Evolutionary conservation across 352 stramenopile species (phyloP), one percentile per base, ranked within the genome.

Genomic region (Lagenidium giganteum): DNA sequence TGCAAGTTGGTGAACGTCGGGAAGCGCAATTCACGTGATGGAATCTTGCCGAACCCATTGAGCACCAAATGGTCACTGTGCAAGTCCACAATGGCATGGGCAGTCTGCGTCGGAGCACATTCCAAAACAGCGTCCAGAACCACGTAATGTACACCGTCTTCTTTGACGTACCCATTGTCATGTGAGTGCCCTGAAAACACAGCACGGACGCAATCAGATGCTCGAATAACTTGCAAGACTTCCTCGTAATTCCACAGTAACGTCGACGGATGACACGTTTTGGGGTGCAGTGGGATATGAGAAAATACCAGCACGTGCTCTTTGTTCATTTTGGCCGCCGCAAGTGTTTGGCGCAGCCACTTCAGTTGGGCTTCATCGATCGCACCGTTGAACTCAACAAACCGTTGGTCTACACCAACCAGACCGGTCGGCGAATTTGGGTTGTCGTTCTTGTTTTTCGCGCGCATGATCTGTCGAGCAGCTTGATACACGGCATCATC

Each of bases 181-280:
- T 89, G 77, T 21, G 68, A 57, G 50, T 89, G 77, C 17, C 77
- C 77, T 7, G 64, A 76, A 45, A 84, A 79, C 33, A 84, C 70
- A 30, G 57, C 67, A 24, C 68, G 63, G 18, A 89, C 71, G 36
- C 64, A 75, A 3, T 47, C 30, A 35, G 61, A 59, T 8, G 43
- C 45, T 17, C 48, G 49, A 16, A 87, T 60, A 11, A 79, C 32
- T 22, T 53, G 54, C 16, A 87, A 37, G 16, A 87, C 40, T 50
- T 77, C 64, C 18, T 71, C 47, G 55, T 82, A 87, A 45, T 89
- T 86, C 77, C 77, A 89, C 9, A 86, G 56, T 35, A 87, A n/a
- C n/a, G n/a, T 16, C 24, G 34, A 56, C 25, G 35, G 45, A 22
- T 23, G 37, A 25, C 28, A 51, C 11, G 30, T 22, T n/a, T n/a